Base-by-base conservation (phyloP, 805 yeast genomes). In the Zygotorulaspora sp. region DNA sequence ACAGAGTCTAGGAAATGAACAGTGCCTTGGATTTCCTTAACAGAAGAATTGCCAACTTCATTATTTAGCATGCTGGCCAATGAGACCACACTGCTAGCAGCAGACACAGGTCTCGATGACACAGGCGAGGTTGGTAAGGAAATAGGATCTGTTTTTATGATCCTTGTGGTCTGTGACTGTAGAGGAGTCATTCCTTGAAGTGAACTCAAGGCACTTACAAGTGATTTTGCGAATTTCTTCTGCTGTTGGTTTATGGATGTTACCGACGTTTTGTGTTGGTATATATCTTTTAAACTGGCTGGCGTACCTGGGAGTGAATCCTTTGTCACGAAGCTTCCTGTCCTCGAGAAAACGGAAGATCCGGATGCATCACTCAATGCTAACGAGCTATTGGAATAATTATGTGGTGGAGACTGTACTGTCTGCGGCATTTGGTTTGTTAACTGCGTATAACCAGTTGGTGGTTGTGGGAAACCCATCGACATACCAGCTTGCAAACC, bases 131-230 rank as follows among this genome's bases (percentile, higher is more conserved):
- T 27, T 9, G 50, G 50, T n/a, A 40, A 13, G 28, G 43, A 40
- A 3, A 40, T 27, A n/a, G 39, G 16, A 23, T 47, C 47, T 16
- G n/a, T 28, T n/a, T 40, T 36, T 16, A 42, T 40, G 12, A 30
- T 35, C 23, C 41, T 20, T 11, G 40, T 24, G 15, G 27, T n/a
- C 40, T 41, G 41, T 15, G 27, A 9, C 40, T 41, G 41, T 22
- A 41, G 18, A 21, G 51, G 41, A 4, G 46, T 54, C 44, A 50
- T 45, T 26, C 44, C 49, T 31, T 49, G 48, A 28, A 53, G 39
- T 17, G 53, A 34, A 31, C 46, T 32, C 30, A 51, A 31, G 2
- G 50, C 50, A 22, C 48, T 48, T 32, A 39, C 36, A 28, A 38
- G 42, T 25, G 43, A 41, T 40, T 40, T 49, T 31, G 45, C 44